Conservation (phyloP, 1,284 basidiomycete species). For the Pyrrhoderma noxium region DNA sequence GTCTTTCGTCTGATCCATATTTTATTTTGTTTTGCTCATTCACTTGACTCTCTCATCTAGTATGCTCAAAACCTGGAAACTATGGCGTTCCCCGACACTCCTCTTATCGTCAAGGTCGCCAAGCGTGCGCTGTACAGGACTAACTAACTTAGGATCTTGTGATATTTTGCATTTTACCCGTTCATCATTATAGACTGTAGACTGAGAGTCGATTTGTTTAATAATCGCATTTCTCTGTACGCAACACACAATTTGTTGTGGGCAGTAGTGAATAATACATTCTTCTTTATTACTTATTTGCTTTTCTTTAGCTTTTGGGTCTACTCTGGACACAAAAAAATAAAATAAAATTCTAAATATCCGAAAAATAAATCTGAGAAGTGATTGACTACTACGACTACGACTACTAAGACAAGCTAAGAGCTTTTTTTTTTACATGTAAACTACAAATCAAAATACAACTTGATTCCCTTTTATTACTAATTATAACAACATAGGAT, state of each 20-base stretch:
- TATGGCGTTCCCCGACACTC: conserved; percentile 87
- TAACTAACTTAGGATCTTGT: conserved; percentile 46
- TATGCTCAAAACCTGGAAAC: conserved; percentile 86
- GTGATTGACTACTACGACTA: too few relatives aligned
- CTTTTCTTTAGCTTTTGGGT: too few relatives aligned
- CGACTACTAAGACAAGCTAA: too few relatives aligned
- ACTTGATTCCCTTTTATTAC: too few relatives aligned
- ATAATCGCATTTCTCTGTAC: background rate
- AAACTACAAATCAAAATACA: too few relatives aligned
- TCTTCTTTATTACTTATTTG: background rate
- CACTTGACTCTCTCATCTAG: conserved; percentile 32
- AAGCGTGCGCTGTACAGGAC: conserved; percentile 87
- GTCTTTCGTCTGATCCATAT: conserved; percentile 30
- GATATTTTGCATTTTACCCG: background rate
- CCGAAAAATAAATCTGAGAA: background rate
- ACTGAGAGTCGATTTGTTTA: background rate
- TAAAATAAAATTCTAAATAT: too few relatives aligned
- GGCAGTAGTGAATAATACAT: conserved; percentile 11
- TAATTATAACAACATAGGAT: too few relatives aligned
- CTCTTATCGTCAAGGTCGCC: conserved; percentile 83
- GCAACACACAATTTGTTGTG: conserved; percentile 8
- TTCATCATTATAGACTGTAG: conserved; percentile 1
- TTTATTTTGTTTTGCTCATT: background rate
- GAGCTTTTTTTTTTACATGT: too few relatives aligned
- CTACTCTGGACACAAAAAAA: too few relatives aligned